Evolutionary conservation across 148 eudicot species (phyloP), one percentile per base, ranked within the genome.

Genomic region (Polygonum aviculare): DNA sequence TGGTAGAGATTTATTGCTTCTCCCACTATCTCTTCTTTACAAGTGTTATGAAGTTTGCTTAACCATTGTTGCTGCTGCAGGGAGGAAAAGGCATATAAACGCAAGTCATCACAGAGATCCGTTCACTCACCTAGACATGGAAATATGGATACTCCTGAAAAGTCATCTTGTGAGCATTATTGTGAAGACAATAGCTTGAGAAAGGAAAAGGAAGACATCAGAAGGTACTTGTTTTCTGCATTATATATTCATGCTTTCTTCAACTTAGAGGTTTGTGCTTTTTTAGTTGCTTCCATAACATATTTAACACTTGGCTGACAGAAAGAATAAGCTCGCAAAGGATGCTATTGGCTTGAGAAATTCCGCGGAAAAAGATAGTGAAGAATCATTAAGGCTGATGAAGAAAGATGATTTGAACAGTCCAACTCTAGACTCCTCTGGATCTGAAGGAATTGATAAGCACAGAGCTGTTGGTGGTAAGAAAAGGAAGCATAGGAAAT

Each of bases 401-500:
- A 84, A 77, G 73, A 87, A 82, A 70, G 82, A 74, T 75, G 83
- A 78, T 74, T 80, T 41, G 75, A 83, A 86, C 44, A 85, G 78
- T 45, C 78, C 79, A 74, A 88, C 82, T 69, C 79, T 85, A 71
- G 86, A 87, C 41, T 77, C 82, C 81, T 83, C 97, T 80, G 88
- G 74, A 18, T 85, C 86, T 41, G 89, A 83, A 73, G 89, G 79
- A 75, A 87, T 83, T 82, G 90, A 82, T 60, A 86, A 84, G 77
- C 88, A 71, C 40, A 84, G 73, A 81, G 72, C 52, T 74, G 87
- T 80, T 75, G 78, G 75, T 79, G 73, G 81, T 79, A 91, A 78
- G 49, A 92, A 85, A 85, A 85, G 92, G 83, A 95, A 93, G 82
- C 96, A 84, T 70, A 87, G 80, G 80, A 88, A 86, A 82, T 85